Evolutionary conservation across 73 alveolate genomes (phyloP).

Genomic region (Effrenium voratum): DNA sequence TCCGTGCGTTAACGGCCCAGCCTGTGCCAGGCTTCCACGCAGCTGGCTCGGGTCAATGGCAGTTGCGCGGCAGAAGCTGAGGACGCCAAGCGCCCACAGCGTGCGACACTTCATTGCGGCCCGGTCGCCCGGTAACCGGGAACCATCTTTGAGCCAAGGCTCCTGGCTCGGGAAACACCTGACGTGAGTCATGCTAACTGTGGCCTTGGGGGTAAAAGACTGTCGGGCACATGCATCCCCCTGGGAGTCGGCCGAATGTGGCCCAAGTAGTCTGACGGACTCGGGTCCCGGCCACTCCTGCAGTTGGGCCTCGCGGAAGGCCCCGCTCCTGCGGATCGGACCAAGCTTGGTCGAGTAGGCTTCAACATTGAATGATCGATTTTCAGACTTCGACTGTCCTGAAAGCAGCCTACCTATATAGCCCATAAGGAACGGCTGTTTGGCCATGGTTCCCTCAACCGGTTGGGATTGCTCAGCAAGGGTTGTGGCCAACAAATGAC

Average conservation of each 20-base stretch:
- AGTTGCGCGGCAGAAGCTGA: background rate
- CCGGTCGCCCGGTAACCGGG: slow-evolving; percentile 20
- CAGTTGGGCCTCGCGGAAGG: slow-evolving; percentile 21
- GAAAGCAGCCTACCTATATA: background rate
- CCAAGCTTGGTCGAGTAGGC: too few relatives aligned
- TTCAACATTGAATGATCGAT: background rate
- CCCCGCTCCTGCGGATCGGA: slow-evolving; percentile 51
- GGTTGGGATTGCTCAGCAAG: too few relatives aligned
- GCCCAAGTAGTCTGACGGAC: too few relatives aligned
- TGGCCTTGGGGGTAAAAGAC: too few relatives aligned
- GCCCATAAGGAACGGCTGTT: too few relatives aligned
- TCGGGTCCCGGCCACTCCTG: slow-evolving; percentile 52
- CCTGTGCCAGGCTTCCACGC: slow-evolving; percentile 86
- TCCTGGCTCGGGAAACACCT: background rate
- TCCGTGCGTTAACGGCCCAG: background rate
- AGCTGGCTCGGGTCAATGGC: slow-evolving; percentile 20
- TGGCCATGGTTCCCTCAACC: too few relatives aligned
- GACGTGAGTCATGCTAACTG: background rate
- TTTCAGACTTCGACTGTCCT: background rate
- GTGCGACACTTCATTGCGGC: slow-evolving; percentile 72
- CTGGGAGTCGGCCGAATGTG: too few relatives aligned
- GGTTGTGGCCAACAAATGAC: too few relatives aligned
- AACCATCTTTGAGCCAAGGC: slow-evolving; percentile 68
- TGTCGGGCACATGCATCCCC: too few relatives aligned
- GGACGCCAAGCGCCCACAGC: slow-evolving; percentile 39